A percentile compares a stretch with the other conserved stretches of the same genome.
Evolutionary conservation across 495 filamentous ascomycete genomes (phyloP).

Genomic region (Talaromyces trachyspermus): DNA sequence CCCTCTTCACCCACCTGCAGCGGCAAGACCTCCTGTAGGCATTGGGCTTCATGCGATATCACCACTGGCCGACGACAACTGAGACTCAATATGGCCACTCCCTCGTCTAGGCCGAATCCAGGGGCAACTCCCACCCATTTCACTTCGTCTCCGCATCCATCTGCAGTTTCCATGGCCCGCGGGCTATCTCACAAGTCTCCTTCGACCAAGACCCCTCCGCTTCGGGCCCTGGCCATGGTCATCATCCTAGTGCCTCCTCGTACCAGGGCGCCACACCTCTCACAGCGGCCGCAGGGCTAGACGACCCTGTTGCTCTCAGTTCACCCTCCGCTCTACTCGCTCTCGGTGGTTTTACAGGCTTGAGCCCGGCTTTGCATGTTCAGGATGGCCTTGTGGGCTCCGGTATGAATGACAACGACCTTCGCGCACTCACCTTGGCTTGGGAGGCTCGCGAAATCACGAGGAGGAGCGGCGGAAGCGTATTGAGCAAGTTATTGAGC

Average conservation of each 20-base stretch:
- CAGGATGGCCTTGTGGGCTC: conserved; percentile 33
- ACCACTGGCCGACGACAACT: too few relatives aligned
- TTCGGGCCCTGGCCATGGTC: conserved; percentile 24
- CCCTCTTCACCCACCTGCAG: not conserved
- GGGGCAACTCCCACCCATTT: conserved; percentile 41
- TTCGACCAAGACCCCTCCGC: conserved; percentile 20
- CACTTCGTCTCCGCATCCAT: conserved; percentile 37
- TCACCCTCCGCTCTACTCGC: conserved; percentile 40
- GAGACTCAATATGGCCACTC: conserved; percentile 32
- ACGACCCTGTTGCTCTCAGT: conserved; percentile 38
- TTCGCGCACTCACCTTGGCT: conserved; percentile 35
- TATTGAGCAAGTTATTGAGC: conserved; percentile 38
- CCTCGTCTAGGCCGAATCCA: conserved; percentile 35
- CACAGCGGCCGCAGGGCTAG: conserved; percentile 22
- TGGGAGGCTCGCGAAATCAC: conserved; percentile 35
- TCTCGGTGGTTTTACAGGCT: conserved; percentile 35
- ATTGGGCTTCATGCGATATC: too few relatives aligned
- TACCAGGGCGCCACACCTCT: conserved; percentile 40
- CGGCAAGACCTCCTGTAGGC: too few relatives aligned
- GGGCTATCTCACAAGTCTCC: conserved; percentile 39
- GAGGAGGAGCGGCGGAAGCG: conserved; percentile 49
- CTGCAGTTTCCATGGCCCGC: conserved; percentile 30
- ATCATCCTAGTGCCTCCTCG: conserved; percentile 24
- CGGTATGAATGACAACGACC: conserved; percentile 38
- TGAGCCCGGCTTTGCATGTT: conserved; percentile 34